Evolutionary conservation across 257 asterid genomes (phyloP).

Genomic region (Solanum paucissectum): DNA sequence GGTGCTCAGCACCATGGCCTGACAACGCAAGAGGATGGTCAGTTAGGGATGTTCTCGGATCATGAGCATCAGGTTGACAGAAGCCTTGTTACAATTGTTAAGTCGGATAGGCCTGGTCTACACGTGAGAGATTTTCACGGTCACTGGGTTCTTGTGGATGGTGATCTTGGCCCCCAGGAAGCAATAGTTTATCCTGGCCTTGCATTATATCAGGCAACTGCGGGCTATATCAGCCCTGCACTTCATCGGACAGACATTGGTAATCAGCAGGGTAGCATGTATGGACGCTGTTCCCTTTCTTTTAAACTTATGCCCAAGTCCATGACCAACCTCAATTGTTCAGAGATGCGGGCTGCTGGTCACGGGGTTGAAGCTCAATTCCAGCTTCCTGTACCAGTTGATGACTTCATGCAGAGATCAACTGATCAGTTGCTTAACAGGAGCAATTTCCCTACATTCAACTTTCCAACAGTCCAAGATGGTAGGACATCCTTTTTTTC

Average conservation of each 20-base stretch:
- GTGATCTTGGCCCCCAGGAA: conserved; percentile 93
- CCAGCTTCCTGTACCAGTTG: conserved; percentile 86
- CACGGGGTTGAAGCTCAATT: conserved; percentile 92
- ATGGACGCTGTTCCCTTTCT: conserved; percentile 71
- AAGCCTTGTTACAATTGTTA: conserved; percentile 66
- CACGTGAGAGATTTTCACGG: conserved; percentile 86
- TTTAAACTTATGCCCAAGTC: conserved; percentile 96
- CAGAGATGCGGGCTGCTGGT: conserved; percentile 98
- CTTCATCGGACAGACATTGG: conserved; percentile 50
- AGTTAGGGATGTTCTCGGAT: conserved; percentile 63
- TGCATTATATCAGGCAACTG: conserved; percentile 92
- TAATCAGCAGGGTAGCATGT: conserved; percentile 50
- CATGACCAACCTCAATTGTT: conserved; percentile 71
- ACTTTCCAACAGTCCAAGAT: conserved; percentile 64
- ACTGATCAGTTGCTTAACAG: conserved; percentile 76
- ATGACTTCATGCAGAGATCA: conserved; percentile 92
- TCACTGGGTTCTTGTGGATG: conserved; percentile 81
- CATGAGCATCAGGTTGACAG: conserved; percentile 77
- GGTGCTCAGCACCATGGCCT: conserved; percentile 73
- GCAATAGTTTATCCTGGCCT: conserved; percentile 85
- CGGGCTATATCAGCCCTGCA: conserved; percentile 86
- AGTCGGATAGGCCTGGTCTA: conserved; percentile 77
- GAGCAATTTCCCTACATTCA: conserved; percentile 42
- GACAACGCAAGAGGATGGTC: conserved; percentile 71
- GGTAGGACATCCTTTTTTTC: conserved; percentile 28